Conservation (phyloP, 306 rosid species). For the Quercus berberidifolia region DNA sequence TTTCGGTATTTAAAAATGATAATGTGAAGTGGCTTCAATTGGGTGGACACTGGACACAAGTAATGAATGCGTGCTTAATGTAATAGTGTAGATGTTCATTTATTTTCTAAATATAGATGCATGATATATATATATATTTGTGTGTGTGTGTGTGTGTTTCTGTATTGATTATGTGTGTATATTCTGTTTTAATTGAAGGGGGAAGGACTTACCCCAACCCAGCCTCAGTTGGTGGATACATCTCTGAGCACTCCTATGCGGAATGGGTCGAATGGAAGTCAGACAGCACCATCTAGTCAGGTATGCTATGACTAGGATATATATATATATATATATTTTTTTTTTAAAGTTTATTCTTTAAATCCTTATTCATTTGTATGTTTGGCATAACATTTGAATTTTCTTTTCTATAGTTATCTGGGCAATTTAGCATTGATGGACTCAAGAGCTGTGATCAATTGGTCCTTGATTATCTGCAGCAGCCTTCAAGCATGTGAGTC, state of each 20-base stretch:
- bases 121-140: neutral
- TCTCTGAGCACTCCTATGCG: constrained; percentile 42
- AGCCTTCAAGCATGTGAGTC: constrained; percentile 78
- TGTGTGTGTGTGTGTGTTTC: neutral
- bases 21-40: neutral
- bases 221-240: constrained; percentile 34
- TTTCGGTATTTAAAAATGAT: constrained; percentile 6
- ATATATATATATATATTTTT: neutral
- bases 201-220: constrained; percentile 45
- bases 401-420: constrained; percentile 45
- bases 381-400: constrained; percentile 16
- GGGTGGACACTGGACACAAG: neutral
- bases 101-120: neutral
- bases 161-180: neutral
- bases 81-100: neutral
- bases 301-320: constrained; percentile 34
- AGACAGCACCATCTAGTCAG: constrained; percentile 42
- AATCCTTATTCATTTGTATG: neutral
- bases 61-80: neutral
- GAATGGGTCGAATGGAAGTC: constrained; percentile 42
- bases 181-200: constrained; percentile 24
- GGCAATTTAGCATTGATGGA: constrained; percentile 57
- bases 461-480: constrained; percentile 71
- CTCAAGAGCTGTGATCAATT: constrained; percentile 60
- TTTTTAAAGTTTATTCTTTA: neutral